Evolutionary conservation across 2,329 filamentous ascomycete genomes (phyloP), one percentile per base, ranked within the genome.

Genomic region (Penicillium sp.): DNA sequence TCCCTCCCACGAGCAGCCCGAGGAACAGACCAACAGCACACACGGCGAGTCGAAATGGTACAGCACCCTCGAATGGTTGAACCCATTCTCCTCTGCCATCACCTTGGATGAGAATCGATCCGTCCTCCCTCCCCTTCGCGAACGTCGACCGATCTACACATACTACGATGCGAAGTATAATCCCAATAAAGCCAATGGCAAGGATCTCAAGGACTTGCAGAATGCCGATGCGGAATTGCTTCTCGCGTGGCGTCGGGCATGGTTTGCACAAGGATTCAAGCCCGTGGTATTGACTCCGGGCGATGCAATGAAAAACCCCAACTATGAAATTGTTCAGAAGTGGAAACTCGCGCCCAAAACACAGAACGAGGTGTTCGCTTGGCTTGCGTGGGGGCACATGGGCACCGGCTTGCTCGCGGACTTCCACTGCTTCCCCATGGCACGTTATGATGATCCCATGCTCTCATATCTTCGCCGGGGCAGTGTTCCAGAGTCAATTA

Each of bases 301-400:
- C 1, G 93, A 97, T 71, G 92, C 93, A 19, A 89, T 88, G 81
- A 87, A 86, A 69, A 94, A 96, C 70, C 90, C 90, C 1, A 77
- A 90, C 21, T 96, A 93, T 71, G 81, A 86, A 63, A 81, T 87
- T 53, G 78, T 96, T 53, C 87, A 92, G 72, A 71, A 75, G 23
- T 55, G 71, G 45, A 74, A 85, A 57, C 77, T 92, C 31, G 81
- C 87, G n/a, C 71, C 81, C 0, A 79, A 77, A 1, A 74, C 94
- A 58, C 87, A 88, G 72, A 78, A 77, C 15, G 90, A 96, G 61
- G 69, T 97, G 33, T 87, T 90, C 80, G 83, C 89, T 62, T 97
- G 92, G 92, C 78, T 97, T 60, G 93, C 93, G 0, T 99, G 93
- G 93, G 91, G 91, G 53, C 87, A 89, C 59, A 94, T 96, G 90